Percentiles rank a stretch among this genome's conserved stretches.
Evolutionary conservation across 768 basidiomycete species (phyloP).

Genomic region (Cystofilobasidium ferigula): DNA sequence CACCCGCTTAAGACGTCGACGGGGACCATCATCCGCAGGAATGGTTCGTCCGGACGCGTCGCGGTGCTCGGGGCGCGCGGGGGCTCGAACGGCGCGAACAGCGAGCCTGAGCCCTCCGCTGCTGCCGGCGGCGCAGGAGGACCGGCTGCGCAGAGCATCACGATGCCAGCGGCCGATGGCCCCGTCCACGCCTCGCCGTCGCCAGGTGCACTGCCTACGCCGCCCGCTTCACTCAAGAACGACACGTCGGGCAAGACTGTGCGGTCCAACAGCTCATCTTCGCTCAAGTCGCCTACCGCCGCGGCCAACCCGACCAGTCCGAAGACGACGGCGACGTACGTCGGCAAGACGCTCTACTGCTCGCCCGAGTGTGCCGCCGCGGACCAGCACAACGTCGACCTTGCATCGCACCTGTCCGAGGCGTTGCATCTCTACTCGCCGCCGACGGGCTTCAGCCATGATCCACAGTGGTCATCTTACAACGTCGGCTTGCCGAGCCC

Average conservation of each 20-base stretch:
- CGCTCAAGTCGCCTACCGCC: constrained; percentile 1
- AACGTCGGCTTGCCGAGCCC: constrained; percentile 11
- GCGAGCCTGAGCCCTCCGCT: too few relatives aligned
- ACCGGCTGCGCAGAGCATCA: too few relatives aligned
- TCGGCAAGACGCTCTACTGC: not conserved
- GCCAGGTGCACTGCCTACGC: not conserved
- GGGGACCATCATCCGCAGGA: constrained; percentile 5
- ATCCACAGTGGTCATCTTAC: not conserved
- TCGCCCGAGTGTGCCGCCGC: not conserved
- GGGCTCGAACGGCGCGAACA: not conserved
- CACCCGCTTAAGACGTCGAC: constrained; percentile 3
- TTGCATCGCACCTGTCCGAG: not conserved
- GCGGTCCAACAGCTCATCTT: not conserved
- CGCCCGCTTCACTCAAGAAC: not conserved
- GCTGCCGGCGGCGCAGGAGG: too few relatives aligned
- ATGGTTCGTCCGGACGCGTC: not conserved
- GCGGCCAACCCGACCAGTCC: too few relatives aligned
- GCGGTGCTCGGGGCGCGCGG: not conserved
- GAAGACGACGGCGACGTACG: too few relatives aligned
- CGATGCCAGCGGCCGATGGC: too few relatives aligned
- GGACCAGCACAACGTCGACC: not conserved
- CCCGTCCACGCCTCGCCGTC: too few relatives aligned
- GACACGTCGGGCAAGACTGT: not conserved
- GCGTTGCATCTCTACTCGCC: not conserved
- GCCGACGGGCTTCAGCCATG: not conserved